A percentile compares a stretch with the other conserved stretches of the same genome.
These are phyloP conservation scores for Geranium rotundifolium DNA, from an alignment of 345 rosid species.

Conservation along the genomic window DNA sequence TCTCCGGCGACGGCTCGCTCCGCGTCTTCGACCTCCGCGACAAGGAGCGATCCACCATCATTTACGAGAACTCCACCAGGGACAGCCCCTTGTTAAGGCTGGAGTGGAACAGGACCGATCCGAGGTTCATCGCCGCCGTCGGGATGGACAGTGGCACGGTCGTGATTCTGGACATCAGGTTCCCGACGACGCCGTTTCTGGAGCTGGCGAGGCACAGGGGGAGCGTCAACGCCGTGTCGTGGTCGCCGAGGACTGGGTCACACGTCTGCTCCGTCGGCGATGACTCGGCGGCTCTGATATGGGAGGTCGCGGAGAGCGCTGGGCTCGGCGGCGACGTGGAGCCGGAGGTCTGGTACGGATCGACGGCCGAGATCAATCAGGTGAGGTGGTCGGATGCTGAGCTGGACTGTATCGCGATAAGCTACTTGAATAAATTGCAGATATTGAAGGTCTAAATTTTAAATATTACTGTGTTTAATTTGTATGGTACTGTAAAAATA, in stretches of 20 bases:
- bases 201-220: conserved; percentile 31
- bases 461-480: not conserved
- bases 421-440: conserved; percentile 28
- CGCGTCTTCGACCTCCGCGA: conserved; percentile 49
- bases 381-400: conserved; percentile 41
- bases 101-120: conserved; percentile 55
- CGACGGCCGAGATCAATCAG: conserved; percentile 36
- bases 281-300: conserved; percentile 41
- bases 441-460: conserved; percentile 25
- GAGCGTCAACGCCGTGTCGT: conserved; percentile 40
- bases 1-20: conserved; percentile 50
- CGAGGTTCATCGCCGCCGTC: conserved; percentile 36
- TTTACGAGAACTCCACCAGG: conserved; percentile 33
- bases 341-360: conserved; percentile 40
- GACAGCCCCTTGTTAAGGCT: conserved; percentile 32
- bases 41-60: conserved; percentile 48
- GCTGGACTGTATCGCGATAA: conserved; percentile 35
- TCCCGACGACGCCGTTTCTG: conserved; percentile 35
- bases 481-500: not conserved
- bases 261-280: conserved; percentile 42
- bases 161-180: conserved; percentile 45
- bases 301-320: conserved; percentile 21
- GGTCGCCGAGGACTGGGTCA: conserved; percentile 31
- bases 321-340: conserved; percentile 13
- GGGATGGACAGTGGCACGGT: conserved; percentile 41